These are phyloP conservation scores for Cladorrhinum sp. DNA, from an alignment of 2,329 filamentous ascomycete genomes.

Conservation along the genomic window DNA sequence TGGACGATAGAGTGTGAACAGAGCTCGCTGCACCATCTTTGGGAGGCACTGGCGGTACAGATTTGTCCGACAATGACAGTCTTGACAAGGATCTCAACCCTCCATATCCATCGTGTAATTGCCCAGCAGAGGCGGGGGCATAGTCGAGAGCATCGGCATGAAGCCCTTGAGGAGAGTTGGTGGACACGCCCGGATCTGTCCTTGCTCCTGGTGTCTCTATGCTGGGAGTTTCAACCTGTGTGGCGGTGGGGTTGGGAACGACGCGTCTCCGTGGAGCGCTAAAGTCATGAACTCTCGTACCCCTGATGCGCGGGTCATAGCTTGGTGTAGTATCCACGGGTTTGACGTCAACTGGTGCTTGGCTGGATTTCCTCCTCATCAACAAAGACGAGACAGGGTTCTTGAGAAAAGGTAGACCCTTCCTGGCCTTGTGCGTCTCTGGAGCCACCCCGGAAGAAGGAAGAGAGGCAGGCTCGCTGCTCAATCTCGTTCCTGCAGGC, in stretches of 20 bases:
- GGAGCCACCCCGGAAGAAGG: constrained; percentile 31
- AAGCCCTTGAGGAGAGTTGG: not conserved
- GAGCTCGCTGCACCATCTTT: constrained; percentile 35
- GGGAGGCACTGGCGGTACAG: constrained; percentile 37
- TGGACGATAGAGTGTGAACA: constrained; percentile 32
- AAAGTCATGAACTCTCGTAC: constrained; percentile 63
- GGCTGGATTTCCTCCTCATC: constrained; percentile 53
- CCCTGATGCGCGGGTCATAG: constrained; percentile 63
- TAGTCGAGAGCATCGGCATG: not conserved
- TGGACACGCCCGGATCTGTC: not conserved
- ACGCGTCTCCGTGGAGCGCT: constrained; percentile 50
- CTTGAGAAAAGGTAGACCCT: constrained; percentile 56
- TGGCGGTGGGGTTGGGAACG: constrained; percentile 2
- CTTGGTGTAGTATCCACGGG: constrained; percentile 41
- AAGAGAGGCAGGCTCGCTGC: constrained; percentile 36
- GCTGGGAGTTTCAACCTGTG: not conserved
- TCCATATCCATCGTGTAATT: not conserved
- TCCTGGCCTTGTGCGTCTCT: constrained; percentile 48
- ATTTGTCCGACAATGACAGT: constrained; percentile 18
- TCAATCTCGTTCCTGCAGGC: constrained; percentile 40
- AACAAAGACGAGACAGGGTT: constrained; percentile 59
- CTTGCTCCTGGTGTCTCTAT: not conserved
- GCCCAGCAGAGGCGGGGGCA: not conserved
- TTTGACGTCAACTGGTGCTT: constrained; percentile 44
- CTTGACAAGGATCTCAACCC: not conserved